These are phyloP conservation scores for Purshia tridentata DNA, from an alignment of 306 rosid genomes.

Conservation along the genomic window DNA sequence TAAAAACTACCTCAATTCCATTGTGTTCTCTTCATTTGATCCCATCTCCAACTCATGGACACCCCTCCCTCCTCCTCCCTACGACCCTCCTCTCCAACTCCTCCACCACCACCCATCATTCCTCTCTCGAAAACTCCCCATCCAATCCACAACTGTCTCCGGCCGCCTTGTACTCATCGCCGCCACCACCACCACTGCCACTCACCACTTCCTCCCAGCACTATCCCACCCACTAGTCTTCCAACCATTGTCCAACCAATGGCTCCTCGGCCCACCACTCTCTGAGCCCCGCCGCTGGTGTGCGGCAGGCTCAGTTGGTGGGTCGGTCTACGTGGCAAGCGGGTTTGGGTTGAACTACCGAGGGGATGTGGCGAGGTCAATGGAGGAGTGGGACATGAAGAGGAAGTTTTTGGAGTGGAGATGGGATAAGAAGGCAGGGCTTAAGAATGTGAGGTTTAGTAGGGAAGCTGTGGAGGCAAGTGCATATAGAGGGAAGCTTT, in stretches of 20 bases:
- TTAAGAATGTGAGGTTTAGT: constrained; percentile 5
- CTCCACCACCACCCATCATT: background rate
- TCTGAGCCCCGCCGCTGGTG: background rate
- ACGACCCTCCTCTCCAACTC: background rate
- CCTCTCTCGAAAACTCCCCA: constrained; percentile 2
- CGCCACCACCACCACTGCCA: background rate
- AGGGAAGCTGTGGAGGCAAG: constrained; percentile 5
- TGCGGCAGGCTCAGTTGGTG: background rate
- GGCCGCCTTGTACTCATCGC: constrained; percentile 1
- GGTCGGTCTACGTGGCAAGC: background rate
- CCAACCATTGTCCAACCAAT: background rate
- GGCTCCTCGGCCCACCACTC: background rate
- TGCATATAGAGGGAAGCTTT: constrained; percentile 8
- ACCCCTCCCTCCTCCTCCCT: background rate
- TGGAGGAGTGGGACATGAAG: constrained; percentile 4
- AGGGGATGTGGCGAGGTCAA: constrained; percentile 2
- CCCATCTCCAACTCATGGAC: background rate
- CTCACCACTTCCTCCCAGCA: background rate
- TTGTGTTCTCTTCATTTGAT: background rate
- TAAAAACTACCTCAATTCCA: background rate
- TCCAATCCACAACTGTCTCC: background rate
- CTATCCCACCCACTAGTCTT: background rate
- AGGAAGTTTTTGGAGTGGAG: background rate
- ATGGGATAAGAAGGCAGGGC: constrained; percentile 7
- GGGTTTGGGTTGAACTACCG: background rate